phyloP scores from a whole-genome alignment of 306 rosid species.

The Vicia villosa region DNA sequence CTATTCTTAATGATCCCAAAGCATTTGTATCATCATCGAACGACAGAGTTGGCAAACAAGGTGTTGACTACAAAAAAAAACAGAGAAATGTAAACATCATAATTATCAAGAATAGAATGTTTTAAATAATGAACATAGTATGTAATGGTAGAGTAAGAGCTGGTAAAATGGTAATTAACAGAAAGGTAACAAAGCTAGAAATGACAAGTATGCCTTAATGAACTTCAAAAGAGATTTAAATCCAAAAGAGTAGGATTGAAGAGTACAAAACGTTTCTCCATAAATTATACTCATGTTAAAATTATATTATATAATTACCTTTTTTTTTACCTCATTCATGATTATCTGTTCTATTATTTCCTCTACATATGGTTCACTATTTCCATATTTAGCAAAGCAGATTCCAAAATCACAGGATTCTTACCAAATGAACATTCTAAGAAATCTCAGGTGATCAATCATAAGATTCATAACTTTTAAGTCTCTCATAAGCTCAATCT shows the following conservation, averaged over 20 bases:
- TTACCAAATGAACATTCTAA: constrained; percentile 16
- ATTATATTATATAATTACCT: background rate
- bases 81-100: constrained; percentile 37
- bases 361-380: background rate
- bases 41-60: constrained; percentile 78
- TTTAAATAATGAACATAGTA: background rate
- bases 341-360: background rate
- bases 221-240: constrained; percentile 4
- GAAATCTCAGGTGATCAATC: constrained; percentile 13
- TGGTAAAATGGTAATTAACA: background rate
- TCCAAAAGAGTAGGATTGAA: background rate
- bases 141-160: constrained; percentile 15
- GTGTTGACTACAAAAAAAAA: constrained; percentile 58
- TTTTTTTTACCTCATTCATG: background rate
- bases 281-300: background rate
- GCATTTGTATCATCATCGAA: constrained; percentile 50
- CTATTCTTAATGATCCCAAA: constrained; percentile 73
- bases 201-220: background rate
- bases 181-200: constrained; percentile 8
- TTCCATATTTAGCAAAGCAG: background rate
- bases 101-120: background rate
- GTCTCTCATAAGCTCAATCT: constrained; percentile 20
- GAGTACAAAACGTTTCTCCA: background rate
- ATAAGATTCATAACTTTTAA: background rate
- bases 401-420: background rate